Evolutionary conservation across 192 early-diverging fungal genomes (phyloP).

Genomic region (Lobulomyces angularis): DNA sequence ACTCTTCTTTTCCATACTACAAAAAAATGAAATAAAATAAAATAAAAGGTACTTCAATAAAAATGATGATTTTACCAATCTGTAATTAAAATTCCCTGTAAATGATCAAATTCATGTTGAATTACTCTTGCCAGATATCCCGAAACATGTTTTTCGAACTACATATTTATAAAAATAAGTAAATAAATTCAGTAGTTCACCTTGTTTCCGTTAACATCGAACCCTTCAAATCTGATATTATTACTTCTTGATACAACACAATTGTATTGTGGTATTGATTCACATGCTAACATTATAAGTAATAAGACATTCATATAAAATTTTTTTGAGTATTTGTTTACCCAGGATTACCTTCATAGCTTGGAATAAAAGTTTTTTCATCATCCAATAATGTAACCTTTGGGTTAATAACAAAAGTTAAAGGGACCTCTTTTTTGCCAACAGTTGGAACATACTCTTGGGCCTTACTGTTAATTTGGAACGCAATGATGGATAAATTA

Average conservation of each 20-base stretch:
- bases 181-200: conserved; percentile 1
- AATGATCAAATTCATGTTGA: conserved; percentile 41
- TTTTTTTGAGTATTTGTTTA: too few relatives aligned
- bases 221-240: conserved; percentile 13
- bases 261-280: conserved; percentile 32
- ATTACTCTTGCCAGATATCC: conserved; percentile 26
- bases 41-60: too few relatives aligned
- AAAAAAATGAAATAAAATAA: too few relatives aligned
- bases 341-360: too few relatives aligned
- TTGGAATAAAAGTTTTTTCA: too few relatives aligned
- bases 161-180: conserved; percentile 5
- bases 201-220: conserved; percentile 23
- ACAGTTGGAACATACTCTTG: too few relatives aligned
- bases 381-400: too few relatives aligned
- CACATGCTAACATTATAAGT: too few relatives aligned
- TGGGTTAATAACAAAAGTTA: conserved; percentile 39
- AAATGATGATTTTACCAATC: too few relatives aligned
- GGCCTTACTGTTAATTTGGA: conserved; percentile 19
- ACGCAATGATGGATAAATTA: conserved; percentile 28
- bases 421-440: conserved; percentile 16
- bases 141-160: not conserved
- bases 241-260: conserved; percentile 20
- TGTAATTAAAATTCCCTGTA: conserved; percentile 24
- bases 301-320: too few relatives aligned
- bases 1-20: conserved; percentile 22